Evolutionary conservation across 441 rosid genomes (phyloP), one percentile per base, ranked within the genome.

Genomic region (Arabidopsis lyrata): DNA sequence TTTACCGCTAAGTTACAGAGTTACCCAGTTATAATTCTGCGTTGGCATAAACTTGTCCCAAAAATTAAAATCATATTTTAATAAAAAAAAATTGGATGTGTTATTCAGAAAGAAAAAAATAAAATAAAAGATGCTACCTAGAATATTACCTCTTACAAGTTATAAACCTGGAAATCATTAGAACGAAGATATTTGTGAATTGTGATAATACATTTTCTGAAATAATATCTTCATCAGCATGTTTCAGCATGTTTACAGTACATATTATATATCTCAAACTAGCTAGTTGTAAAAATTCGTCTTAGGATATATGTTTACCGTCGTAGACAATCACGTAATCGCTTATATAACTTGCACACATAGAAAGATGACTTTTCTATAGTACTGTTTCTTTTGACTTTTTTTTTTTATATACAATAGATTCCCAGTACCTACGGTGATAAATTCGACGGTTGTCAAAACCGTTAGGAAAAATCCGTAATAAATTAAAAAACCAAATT

Each of bases 341-440:
- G 10, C 50, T 6, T 16, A 15, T 47, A 15, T 47, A 47, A 47
- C 22, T 50, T 48, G 27, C 12, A 48, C 53, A 48, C 27, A 15
- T 44, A 16, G 8, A 45, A 45, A 16, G 1, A 47, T 42, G 22
- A 47, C 10, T 15, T 8, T 16, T 45, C 2, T 48, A 8, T 16
- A 39, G 22, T 20, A 47, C 56, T 35, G 36, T 57, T 44, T 6
- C 13, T 24, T 57, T 48, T 32, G 41, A n/a, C n/a, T n/a, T n/a
- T n/a, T n/a, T n/a, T n/a, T n/a, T n/a, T n/a, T 48, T 32, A 48
- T 47, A 47, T 47, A 63, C 12, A 64, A 16, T 3, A 34, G 69
- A 48, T 12, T 32, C 13, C 31, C 32, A 16, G 56, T 6, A 47
- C 56, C 56, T 48, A 64, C 4, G 12, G 32, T 63, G 3, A 24